A percentile compares a stretch with the other conserved stretches of the same genome.
These are phyloP conservation scores for Saccharomyces hybrid DNA, from an alignment of 1,139 yeast genomes.

Conservation along the genomic window DNA sequence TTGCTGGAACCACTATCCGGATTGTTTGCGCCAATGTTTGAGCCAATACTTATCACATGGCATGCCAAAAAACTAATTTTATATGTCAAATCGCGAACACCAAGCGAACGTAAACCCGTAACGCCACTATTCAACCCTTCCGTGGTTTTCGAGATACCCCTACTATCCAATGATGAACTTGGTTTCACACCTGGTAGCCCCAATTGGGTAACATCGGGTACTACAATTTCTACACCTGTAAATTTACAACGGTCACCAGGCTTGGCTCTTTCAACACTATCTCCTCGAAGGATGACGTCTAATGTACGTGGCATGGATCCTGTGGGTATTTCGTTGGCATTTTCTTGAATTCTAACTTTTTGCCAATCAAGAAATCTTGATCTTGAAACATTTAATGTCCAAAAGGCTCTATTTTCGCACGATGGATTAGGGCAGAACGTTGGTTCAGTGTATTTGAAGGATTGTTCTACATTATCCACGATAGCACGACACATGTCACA, in stretches of 20 bases:
- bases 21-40: slow-evolving; percentile 18
- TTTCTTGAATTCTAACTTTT: slow-evolving; percentile 90
- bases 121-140: slow-evolving; percentile 83
- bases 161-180: slow-evolving; percentile 62
- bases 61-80: slow-evolving; percentile 88
- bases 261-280: slow-evolving; percentile 90
- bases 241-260: slow-evolving; percentile 96
- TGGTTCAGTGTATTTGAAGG: slow-evolving; percentile 92
- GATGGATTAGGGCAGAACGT: slow-evolving; percentile 81
- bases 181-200: slow-evolving; percentile 98
- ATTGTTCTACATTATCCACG: slow-evolving; percentile 86
- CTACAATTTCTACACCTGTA: slow-evolving; percentile 92
- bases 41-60: slow-evolving; percentile 50
- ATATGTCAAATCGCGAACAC: slow-evolving; percentile 91
- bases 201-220: slow-evolving; percentile 90
- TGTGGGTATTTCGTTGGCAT: slow-evolving; percentile 91
- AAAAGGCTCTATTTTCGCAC: slow-evolving; percentile 79
- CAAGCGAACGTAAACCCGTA: slow-evolving; percentile 75
- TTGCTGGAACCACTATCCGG: slow-evolving; percentile 6
- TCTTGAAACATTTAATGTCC: slow-evolving; percentile 78
- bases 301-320: slow-evolving; percentile 98
- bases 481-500: slow-evolving; percentile 86
- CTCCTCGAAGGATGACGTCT: slow-evolving; percentile 90
- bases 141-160: slow-evolving; percentile 49
- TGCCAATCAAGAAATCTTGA: slow-evolving; percentile 97